These are phyloP conservation scores for Xylaria sp. DNA, from an alignment of 2,329 filamentous ascomycete genomes.

Conservation along the genomic window DNA sequence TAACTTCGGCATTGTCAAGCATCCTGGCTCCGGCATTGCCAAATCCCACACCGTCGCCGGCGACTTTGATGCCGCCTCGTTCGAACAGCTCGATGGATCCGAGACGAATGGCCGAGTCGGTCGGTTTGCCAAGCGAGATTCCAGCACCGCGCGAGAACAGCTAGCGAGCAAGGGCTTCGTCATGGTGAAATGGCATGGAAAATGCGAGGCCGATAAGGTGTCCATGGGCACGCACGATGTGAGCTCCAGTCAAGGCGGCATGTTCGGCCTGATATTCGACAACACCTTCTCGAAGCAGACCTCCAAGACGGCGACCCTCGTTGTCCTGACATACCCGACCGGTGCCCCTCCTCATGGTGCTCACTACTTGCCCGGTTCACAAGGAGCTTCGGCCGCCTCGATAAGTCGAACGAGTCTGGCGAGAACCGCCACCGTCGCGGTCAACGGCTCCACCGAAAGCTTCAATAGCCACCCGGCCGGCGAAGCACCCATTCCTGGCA, in stretches of 20 bases:
- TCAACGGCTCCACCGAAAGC: slow-evolving; percentile 56
- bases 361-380: slow-evolving; percentile 60
- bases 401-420: slow-evolving; percentile 48
- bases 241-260: slow-evolving; percentile 66
- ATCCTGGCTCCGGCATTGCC: slow-evolving; percentile 67
- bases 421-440: slow-evolving; percentile 40
- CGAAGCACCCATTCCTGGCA: slow-evolving; percentile 42
- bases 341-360: slow-evolving; percentile 70
- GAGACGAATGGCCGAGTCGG: slow-evolving; percentile 38
- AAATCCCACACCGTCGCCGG: slow-evolving; percentile 42
- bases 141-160: slow-evolving; percentile 56
- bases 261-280: slow-evolving; percentile 96
- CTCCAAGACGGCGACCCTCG: slow-evolving; percentile 91
- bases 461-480: slow-evolving; percentile 46
- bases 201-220: slow-evolving; percentile 94
- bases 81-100: slow-evolving; percentile 40
- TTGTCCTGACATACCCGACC: slow-evolving; percentile 88
- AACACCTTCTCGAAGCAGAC: slow-evolving; percentile 97
- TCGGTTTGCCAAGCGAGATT: slow-evolving; percentile 51
- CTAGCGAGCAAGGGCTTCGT: slow-evolving; percentile 63
- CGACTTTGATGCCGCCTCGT: slow-evolving; percentile 39
- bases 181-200: slow-evolving; percentile 78
- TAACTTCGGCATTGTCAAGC: slow-evolving; percentile 97
- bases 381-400: slow-evolving; percentile 35
- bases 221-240: slow-evolving; percentile 87